phyloP scores from a whole-genome alignment of 352 stramenopile species.

The Pythium vanterpoolii region DNA sequence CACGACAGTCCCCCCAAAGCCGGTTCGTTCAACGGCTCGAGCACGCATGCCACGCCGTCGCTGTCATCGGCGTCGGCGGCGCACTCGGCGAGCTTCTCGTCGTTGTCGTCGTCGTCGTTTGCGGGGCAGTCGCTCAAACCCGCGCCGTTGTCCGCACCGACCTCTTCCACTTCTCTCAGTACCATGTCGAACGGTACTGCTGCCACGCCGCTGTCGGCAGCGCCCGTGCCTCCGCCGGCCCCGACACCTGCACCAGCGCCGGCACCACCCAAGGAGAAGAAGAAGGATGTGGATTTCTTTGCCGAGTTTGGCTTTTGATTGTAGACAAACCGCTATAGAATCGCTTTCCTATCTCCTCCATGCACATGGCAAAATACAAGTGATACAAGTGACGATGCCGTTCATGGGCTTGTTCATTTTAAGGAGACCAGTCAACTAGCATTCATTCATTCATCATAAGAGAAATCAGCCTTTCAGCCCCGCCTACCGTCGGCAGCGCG shows the following conservation, averaged over 20 bases:
- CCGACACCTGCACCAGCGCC: conserved; percentile 22
- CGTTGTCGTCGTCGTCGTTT: conserved; percentile 11
- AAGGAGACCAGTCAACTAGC: too few species aligned
- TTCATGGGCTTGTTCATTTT: too few species aligned
- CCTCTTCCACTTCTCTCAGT: conserved; percentile 23
- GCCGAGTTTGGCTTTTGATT: conserved; percentile 74
- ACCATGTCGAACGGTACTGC: conserved; percentile 15
- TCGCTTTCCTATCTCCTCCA: too few species aligned
- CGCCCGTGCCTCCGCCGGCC: conserved; percentile 15
- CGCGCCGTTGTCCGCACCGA: conserved; percentile 26
- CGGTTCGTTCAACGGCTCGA: conserved; percentile 34
- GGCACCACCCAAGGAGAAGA: conserved; percentile 37
- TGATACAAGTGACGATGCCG: too few species aligned
- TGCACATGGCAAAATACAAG: too few species aligned
- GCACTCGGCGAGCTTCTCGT: conserved; percentile 41
- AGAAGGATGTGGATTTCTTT: conserved; percentile 87
- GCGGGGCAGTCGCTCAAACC: conserved; percentile 10
- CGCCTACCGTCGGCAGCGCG: too few species aligned
- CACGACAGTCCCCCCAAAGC: conserved; percentile 24
- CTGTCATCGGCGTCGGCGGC: conserved; percentile 14
- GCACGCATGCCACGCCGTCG: background rate
- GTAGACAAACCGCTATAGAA: too few species aligned
- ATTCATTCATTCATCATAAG: too few species aligned
- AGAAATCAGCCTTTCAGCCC: too few species aligned
- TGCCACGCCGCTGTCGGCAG: conserved; percentile 19